Base-by-base conservation (phyloP, 768 basidiomycete species). In the Holtermannia corniformis region DNA sequence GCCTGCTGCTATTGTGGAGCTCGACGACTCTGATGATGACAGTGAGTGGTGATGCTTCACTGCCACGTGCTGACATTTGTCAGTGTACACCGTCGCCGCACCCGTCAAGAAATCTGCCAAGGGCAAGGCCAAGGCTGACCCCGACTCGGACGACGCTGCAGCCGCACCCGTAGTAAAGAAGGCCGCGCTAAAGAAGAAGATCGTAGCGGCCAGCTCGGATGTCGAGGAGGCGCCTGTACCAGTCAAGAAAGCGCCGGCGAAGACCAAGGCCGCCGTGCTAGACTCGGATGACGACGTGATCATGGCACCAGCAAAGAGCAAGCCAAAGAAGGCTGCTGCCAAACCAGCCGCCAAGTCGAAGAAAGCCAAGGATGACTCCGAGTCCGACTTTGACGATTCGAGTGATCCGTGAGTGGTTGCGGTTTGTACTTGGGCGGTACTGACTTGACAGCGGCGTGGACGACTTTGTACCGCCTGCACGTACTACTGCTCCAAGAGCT, bases 1-100 rank as follows among this genome's bases (percentile, higher is more conserved):
- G 44, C 44, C 60, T 5, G 52, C 56, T 10, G 56, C 52, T 1
- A 45, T 55, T n/a, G 54, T 57, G 46, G 56, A 65, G 12, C 26
- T 61, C 12, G 55, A 58, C 27, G 60, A 56, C n/a, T 66, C 62
- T 10, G 64, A 63, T 50, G 60, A 61, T 46, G 62, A 62, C 27
- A 55, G 61, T 60, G 49, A 57, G 63, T 53, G 10, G 13, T 4
- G 37, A 21, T 44, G 20, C 20, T 1, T 16, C 22, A 19, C 7
- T 40, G 27, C 23, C 20, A 16, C 3, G n/a, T 13, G 24, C 19
- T 19, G 14, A 3, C 7, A 27, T n/a, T 12, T 20, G 14, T 50
- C 14, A 66, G 62, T 56, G 48, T 59, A 63, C 32, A 59, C 43
- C 27, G 46, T 61, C 7, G 49, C 62, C 14, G 58, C 60, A 21